phyloP scores from a whole-genome alignment of 2,329 filamentous ascomycete genomes.

The Fonsecaea multimorphosa region DNA sequence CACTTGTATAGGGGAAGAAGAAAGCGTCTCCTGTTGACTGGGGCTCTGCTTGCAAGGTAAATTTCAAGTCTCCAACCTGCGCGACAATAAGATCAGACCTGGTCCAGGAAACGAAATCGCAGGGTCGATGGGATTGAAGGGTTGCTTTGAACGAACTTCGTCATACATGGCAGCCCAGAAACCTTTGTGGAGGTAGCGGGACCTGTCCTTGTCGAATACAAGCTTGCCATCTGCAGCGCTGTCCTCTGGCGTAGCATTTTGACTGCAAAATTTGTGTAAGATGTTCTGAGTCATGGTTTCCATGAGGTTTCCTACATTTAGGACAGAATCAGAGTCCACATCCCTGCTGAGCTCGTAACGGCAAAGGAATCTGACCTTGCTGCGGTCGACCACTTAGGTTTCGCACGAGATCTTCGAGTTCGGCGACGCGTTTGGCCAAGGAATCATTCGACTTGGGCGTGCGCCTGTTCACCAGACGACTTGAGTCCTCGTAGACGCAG shows the following conservation, averaged over 20 bases:
- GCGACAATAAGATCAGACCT: not conserved
- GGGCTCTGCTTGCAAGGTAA: constrained; percentile 18
- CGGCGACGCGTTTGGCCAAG: constrained; percentile 9
- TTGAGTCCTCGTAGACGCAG: constrained; percentile 15
- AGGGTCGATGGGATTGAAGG: not conserved
- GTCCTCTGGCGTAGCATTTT: not conserved
- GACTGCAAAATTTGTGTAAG: not conserved
- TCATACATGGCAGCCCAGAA: constrained; percentile 27
- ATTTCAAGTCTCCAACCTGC: constrained; percentile 20
- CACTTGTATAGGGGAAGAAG: constrained; percentile 7
- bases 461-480: constrained; percentile 14
- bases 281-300: constrained; percentile 22
- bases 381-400: constrained; percentile 13
- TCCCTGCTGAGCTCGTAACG: not conserved
- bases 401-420: constrained; percentile 23
- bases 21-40: constrained; percentile 6
- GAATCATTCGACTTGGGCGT: constrained; percentile 8
- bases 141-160: constrained; percentile 8
- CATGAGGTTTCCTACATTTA: constrained; percentile 7
- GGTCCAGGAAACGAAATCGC: not conserved
- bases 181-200: constrained; percentile 22
- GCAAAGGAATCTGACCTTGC: constrained; percentile 4
- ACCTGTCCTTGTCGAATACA: constrained; percentile 20
- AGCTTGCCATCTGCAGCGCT: constrained; percentile 12
- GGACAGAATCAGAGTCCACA: not conserved